A percentile compares a stretch with the other conserved stretches of the same genome.
Evolutionary conservation across 2,329 filamentous ascomycete genomes (phyloP).

Genomic region (Diaporthe capsici): DNA sequence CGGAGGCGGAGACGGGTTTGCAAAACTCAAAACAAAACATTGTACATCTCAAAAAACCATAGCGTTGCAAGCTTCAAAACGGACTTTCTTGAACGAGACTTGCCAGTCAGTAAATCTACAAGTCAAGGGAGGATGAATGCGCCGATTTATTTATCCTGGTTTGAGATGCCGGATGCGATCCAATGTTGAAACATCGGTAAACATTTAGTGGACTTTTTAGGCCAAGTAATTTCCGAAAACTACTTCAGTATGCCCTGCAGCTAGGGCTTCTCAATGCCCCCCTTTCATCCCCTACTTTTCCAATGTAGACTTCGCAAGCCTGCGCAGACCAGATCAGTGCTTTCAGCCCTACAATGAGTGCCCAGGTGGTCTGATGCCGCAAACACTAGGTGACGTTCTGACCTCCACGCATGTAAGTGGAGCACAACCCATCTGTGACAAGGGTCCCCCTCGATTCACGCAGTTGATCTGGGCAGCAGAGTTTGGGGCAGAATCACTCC

Average conservation of each 20-base stretch:
- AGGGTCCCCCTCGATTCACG: too few relatives aligned
- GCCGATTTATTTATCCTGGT: not conserved
- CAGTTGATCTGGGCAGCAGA: too few relatives aligned
- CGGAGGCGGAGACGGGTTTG: conserved; percentile 4
- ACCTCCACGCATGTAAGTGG: too few relatives aligned
- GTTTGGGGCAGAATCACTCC: too few relatives aligned
- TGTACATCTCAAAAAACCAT: not conserved
- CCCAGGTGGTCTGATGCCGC: too few relatives aligned
- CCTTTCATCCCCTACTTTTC: not conserved
- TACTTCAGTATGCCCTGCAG: not conserved
- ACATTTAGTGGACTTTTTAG: not conserved
- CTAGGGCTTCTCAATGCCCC: not conserved
- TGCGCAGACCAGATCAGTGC: not conserved
- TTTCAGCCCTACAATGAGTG: too few relatives aligned
- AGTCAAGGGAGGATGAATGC: not conserved
- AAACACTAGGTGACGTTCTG: too few relatives aligned
- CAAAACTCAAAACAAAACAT: not conserved
- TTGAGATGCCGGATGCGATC: not conserved
- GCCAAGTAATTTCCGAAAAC: not conserved
- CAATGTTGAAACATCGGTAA: conserved; percentile 7
- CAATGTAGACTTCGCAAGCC: not conserved
- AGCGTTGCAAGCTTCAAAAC: not conserved
- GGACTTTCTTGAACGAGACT: not conserved
- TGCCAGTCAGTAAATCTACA: not conserved
- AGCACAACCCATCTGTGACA: too few relatives aligned